Evolutionary conservation across 1,284 basidiomycete species (phyloP), one percentile per base, ranked within the genome.

Genomic region (Sporisorium scitamineum): DNA sequence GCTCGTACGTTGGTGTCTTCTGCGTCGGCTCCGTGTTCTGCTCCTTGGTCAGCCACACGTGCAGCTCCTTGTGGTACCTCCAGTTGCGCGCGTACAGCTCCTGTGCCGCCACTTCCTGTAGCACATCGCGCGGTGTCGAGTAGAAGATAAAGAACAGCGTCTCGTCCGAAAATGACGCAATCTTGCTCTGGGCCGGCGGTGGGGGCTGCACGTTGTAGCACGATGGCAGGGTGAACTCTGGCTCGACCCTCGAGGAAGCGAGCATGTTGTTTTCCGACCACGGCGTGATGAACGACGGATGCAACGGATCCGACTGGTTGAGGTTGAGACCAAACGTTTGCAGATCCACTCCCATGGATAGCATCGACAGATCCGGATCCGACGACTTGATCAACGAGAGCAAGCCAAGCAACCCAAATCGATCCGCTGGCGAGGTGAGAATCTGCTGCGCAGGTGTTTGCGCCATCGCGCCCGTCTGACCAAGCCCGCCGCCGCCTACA

Each of bases 71-170:
- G 90, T 98, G 95, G 87, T 93, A 99, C 78, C 96, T 89, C 96
- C 96, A 99, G 87, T 96, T 96, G 77, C 96, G 92, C 86, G 94
- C 94, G 88, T 92, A 97, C 92, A 99, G 89, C 88, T 98, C 96
- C 85, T 94, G 92, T 47, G 95, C 94, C 14, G 96, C 96, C 53
- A 95, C 90, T 87, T 98, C 95, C 86, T 99, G 96, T 73, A 97
- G 88, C 32, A 93, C 91, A 87, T 99, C 96, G 81, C 94, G 89
- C 61, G 96, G 94, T 86, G 91, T 92, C 67, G 94, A 92, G 88
- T 99, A 99, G 88, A 99, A 99, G 90, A 97, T 96, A 89, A 94
- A 97, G 87, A 99, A 98, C 41, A 99, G 87, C 29, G 96, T 98
- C 88, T 99, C 96, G 86, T 99, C 96, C 84, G 92, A 93, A 86